Evolutionary conservation across 2,329 filamentous ascomycete species (phyloP).

Genomic region (Monosporascus sp.): DNA sequence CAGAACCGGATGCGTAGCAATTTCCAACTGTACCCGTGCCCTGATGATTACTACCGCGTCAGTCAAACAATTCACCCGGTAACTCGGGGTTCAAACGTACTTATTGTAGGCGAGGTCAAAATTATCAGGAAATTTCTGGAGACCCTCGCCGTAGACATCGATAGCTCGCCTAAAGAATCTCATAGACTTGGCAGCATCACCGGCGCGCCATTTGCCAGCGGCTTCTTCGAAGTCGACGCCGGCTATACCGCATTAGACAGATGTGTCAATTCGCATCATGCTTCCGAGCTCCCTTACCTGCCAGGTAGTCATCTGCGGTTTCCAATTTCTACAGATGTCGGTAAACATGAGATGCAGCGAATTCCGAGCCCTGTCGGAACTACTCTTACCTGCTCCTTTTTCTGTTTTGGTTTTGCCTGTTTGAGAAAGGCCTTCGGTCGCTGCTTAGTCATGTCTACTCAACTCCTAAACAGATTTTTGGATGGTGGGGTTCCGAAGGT

Average conservation of each 20-base stretch:
- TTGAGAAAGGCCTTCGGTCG: slow-evolving; percentile 12
- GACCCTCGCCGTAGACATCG: slow-evolving; percentile 58
- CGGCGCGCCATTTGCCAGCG: slow-evolving; percentile 69
- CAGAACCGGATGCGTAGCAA: slow-evolving; percentile 61
- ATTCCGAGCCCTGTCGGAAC: not conserved
- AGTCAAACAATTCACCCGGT: not conserved
- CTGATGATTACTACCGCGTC: slow-evolving; percentile 28
- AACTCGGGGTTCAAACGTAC: slow-evolving; percentile 33
- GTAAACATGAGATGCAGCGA: not conserved
- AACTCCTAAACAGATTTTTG: not conserved
- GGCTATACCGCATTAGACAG: slow-evolving; percentile 28
- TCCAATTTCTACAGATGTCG: slow-evolving; percentile 39
- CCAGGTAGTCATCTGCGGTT: slow-evolving; percentile 63
- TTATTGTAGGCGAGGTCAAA: slow-evolving; percentile 75
- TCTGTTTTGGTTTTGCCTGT: slow-evolving; percentile 14
- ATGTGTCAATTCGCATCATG: not conserved
- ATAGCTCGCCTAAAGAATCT: slow-evolving; percentile 58
- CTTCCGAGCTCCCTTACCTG: slow-evolving; percentile 33
- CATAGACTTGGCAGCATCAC: slow-evolving; percentile 57
- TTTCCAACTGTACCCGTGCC: slow-evolving; percentile 63
- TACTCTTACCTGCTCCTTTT: slow-evolving; percentile 10
- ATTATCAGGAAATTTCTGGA: slow-evolving; percentile 52
- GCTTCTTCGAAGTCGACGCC: slow-evolving; percentile 66
- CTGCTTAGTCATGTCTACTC: not conserved
- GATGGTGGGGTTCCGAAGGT: not conserved